Evolutionary conservation across 352 stramenopile genomes (phyloP), one percentile per base, ranked within the genome.

Genomic region (Pythium plurisporium): DNA sequence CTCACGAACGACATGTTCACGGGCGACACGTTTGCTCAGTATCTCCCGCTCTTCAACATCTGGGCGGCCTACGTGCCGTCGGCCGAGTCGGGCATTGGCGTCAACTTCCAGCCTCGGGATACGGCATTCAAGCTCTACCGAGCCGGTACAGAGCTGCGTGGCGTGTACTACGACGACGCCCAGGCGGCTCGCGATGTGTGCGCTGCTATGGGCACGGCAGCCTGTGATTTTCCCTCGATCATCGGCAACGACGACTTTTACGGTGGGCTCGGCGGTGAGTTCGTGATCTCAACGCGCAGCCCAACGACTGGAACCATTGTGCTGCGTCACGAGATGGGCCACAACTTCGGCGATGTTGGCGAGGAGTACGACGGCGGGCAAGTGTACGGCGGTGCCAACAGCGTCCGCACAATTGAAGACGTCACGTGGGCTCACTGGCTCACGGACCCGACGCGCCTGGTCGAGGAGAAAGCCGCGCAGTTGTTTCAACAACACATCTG

Each of bases 221-320:
- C 60, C 2, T 72, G 64, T 31, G 68, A 75, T 37, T 73, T 72
- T 33, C 64, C 68, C 20, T 67, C 65, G 31, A 50, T 75, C 37
- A 71, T 78, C 31, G 70, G 51, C 12, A 78, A 78, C 38, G 70
- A 78, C 54, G 43, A 62, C 31, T 65, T 47, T n/a, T 78, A 74
- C 51, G 66, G 70, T 22, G 70, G 65, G 0, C 43, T 78, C 1
- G 70, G 70, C 11, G 70, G 67, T 22, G 70, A 79, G 30, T 73
- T 79, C 31, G 62, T 76, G 2, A 75, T 79, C 56, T 61, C 67
- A 14, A 78, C 66, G 25, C 47, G 60, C 29, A 66, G 48, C 2
- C n/a, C 17, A 31, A 72, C 55, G 22, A 59, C 63, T 0, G 70
- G 70, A 5, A 73, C 70, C 5, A 27, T 78, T 26, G 66, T 69